Evolutionary conservation across 2,329 filamentous ascomycete species (phyloP), one percentile per base, ranked within the genome.

Genomic region (Calonectria pseudoturangicola): DNA sequence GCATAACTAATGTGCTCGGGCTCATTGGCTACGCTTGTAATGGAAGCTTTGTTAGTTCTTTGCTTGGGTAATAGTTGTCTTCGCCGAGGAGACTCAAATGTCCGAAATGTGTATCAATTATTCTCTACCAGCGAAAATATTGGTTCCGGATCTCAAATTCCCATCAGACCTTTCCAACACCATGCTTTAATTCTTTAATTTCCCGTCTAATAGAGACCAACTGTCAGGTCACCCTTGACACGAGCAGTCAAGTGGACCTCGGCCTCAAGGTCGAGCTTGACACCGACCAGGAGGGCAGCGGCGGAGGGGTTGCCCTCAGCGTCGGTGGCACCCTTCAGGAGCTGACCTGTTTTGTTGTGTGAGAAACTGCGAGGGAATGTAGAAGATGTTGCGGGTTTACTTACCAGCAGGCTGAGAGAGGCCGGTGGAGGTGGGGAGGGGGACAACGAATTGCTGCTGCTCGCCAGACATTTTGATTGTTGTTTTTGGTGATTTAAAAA

Each of bases 401-500:
- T 48, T 48, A 48, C 45, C 45, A 48, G 45, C 45, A 12, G 45
- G 45, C 45, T 48, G 45, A 48, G 45, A 48, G 45, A 48, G 45
- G 13, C 45, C 45, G 45, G 45, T 48, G 45, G 45, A 48, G 45
- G 45, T 48, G n/a, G 45, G 45, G 45, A 48, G 45, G 21, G 45
- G 45, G 45, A 48, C 45, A 48, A 48, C 45, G 45, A 48, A 48
- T 21, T 48, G 45, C 45, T 48, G 45, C n/a, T 48, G 45, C 45
- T 48, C 45, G 45, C n/a, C 45, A 25, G 45, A 48, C 45, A 48
- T 48, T 48, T 48, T 48, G 45, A 48, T 48, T 48, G 45, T 48
- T 48, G 45, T 48, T 48, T 48, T 48, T 48, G 45, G 45, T 48
- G 45, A 48, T 48, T 48, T 48, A 25, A 48, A 48, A 48, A 48